Conservation (phyloP, 2,329 filamentous ascomycete species). For the Hymenotorrendiella dingleyae region DNA sequence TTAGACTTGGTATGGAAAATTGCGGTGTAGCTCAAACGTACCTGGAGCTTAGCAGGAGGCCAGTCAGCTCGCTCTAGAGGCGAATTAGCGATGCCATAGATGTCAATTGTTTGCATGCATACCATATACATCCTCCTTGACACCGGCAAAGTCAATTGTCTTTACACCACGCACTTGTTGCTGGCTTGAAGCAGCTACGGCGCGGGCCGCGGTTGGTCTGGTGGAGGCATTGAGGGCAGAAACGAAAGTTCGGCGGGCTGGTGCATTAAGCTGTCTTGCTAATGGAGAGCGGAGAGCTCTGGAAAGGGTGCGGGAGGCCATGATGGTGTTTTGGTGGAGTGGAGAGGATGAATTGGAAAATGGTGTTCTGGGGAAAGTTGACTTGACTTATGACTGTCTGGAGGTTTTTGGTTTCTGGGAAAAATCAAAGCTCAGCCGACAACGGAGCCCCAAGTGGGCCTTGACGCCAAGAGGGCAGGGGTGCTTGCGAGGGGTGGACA, state of each 20-base stretch:
- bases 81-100: constrained; percentile 1
- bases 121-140: constrained; percentile 94
- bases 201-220: constrained; percentile 43
- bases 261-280: constrained; percentile 57
- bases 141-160: constrained; percentile 95
- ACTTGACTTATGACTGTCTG: background rate
- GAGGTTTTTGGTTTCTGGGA: constrained; percentile 3
- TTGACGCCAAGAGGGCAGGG: background rate
- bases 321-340: constrained; percentile 40
- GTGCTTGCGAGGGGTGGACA: background rate
- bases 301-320: constrained; percentile 73
- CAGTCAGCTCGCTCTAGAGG: constrained; percentile 87
- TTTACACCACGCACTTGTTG: constrained; percentile 77
- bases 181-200: constrained; percentile 39
- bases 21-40: constrained; percentile 44
- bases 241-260: constrained; percentile 56
- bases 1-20: constrained; percentile 16
- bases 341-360: constrained; percentile 12
- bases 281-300: constrained; percentile 59
- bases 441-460: constrained; percentile 5
- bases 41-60: constrained; percentile 96
- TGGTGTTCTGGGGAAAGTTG: constrained; percentile 6
- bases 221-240: constrained; percentile 52
- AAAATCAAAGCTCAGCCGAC: constrained; percentile 14
- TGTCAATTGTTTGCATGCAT: constrained; percentile 29